Base-by-base conservation (phyloP, 1,284 basidiomycete genomes). In the Melampsora americana region DNA sequence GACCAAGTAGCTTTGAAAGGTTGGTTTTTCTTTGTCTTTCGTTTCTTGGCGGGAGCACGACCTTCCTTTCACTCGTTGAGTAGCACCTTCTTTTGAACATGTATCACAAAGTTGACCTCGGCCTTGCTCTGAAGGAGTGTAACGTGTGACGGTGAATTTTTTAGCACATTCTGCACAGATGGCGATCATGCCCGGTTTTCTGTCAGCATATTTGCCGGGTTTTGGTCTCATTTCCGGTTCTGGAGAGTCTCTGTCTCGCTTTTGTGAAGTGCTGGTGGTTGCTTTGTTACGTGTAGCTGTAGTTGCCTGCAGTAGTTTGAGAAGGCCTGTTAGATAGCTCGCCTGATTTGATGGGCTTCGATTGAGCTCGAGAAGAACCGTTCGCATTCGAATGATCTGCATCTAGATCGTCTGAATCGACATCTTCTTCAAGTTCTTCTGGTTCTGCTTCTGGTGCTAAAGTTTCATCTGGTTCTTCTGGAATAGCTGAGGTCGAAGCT, bases 131-230 rank as follows among this genome's bases (percentile, higher is more conserved):
- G 90, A 87, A 80, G 91, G 85, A 0, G 93, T 95, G 80, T 94
- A 94, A 78, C 81, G 80, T 5, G 82, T 82, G 79, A 95, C 90
- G 23, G 93, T 94, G 82, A 97, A 97, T 79, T 89, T 88, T 77
- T 90, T 90, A 69, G 86, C 86, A 83, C 95, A 99, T 78, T 87
- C 87, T 1, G 89, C 90, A 80, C 95, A 99, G 20, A 87, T 85
- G 80, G 90, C 89, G 77, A 95, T 91, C 80, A 88, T 89, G 0
- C 94, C 95, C 0, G 90, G 86, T 0, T 88, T 85, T 91, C 77
- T 90, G 89, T 71, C 69, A 6, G 69, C 69, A 42, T 71, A 71
- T 64, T 71, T 71, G 1, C 69, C 69, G 7, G 69, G 61, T 48
- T 71, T 71, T 2, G 69, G 69, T 65, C 64, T 71, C 44, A 44